Evolutionary conservation across 176 grass and related monocot genomes (phyloP).

Genomic region (Carex littledalei): DNA sequence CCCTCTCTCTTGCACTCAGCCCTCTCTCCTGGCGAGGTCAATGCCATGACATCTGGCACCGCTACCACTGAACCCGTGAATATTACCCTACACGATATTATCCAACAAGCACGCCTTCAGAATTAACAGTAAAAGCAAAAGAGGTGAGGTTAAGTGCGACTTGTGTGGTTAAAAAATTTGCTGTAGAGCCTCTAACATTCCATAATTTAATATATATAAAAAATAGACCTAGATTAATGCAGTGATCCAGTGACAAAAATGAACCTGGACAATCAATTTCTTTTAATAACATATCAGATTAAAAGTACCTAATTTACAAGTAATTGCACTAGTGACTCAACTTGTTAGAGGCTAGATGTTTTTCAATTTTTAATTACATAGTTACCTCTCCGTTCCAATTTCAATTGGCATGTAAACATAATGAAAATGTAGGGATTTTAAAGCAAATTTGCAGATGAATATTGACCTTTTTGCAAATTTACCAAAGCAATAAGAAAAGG

Average conservation of each 20-base stretch:
- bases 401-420: constrained; percentile 6
- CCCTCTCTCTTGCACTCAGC: constrained; percentile 85
- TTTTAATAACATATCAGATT: neutral
- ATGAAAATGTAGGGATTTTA: neutral
- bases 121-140: neutral
- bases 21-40: constrained; percentile 95
- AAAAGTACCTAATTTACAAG: neutral
- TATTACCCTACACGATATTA: constrained; percentile 45
- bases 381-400: neutral
- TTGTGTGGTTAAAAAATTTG: neutral
- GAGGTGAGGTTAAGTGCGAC: neutral
- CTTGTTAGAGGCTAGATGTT: too few species aligned
- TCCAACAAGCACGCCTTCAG: neutral
- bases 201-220: neutral
- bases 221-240: neutral
- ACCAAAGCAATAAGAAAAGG: neutral
- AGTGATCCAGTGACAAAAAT: neutral
- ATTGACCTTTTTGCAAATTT: neutral
- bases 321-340: too few species aligned
- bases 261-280: neutral
- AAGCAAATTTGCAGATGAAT: neutral
- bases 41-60: constrained; percentile 90
- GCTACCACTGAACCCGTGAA: constrained; percentile 89
- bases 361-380: neutral
- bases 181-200: neutral